phyloP scores from a whole-genome alignment of 1,139 yeast species.

The Sugiyamaella japonica region DNA sequence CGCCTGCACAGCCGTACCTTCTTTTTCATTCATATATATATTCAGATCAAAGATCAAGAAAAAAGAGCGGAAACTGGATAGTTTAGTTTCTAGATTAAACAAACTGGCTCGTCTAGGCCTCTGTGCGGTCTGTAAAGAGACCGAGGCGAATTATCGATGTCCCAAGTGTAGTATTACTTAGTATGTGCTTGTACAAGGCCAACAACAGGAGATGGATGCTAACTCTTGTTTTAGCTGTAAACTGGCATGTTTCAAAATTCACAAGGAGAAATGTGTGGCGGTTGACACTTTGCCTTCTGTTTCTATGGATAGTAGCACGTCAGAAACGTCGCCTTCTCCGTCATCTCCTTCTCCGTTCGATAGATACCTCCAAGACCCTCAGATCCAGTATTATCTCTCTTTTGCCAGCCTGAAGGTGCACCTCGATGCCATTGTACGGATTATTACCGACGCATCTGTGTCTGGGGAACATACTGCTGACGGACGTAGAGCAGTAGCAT shows the following conservation, averaged over 20 bases:
- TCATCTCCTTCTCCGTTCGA: slow-evolving; percentile 20
- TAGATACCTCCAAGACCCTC: slow-evolving; percentile 41
- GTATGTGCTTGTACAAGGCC: slow-evolving; percentile 24
- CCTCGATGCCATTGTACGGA: slow-evolving; percentile 48
- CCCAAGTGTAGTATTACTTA: slow-evolving; percentile 53
- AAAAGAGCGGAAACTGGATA: too few species aligned
- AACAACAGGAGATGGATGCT: not conserved
- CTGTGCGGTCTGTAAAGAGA: slow-evolving; percentile 49
- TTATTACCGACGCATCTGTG: slow-evolving; percentile 48
- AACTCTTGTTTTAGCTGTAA: slow-evolving; percentile 46
- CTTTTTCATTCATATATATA: too few species aligned
- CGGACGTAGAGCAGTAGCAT: slow-evolving; percentile 58
- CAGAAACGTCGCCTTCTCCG: not conserved
- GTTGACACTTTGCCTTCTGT: slow-evolving; percentile 1
- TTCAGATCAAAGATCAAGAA: too few species aligned
- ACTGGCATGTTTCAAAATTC: slow-evolving; percentile 54
- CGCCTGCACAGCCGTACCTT: too few species aligned
- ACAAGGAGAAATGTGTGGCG: slow-evolving; percentile 39
- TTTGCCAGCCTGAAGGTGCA: slow-evolving; percentile 57
- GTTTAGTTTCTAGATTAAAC: not conserved
- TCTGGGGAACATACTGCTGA: slow-evolving; percentile 49
- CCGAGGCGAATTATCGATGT: slow-evolving; percentile 56
- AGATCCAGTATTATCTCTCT: slow-evolving; percentile 47
- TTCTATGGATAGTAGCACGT: not conserved
- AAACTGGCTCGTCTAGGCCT: slow-evolving; percentile 26